Percentiles rank a stretch among this genome's conserved stretches.
These are phyloP conservation scores for Tulasnella sp. DNA, from an alignment of 768 basidiomycete species.

Conservation along the genomic window DNA sequence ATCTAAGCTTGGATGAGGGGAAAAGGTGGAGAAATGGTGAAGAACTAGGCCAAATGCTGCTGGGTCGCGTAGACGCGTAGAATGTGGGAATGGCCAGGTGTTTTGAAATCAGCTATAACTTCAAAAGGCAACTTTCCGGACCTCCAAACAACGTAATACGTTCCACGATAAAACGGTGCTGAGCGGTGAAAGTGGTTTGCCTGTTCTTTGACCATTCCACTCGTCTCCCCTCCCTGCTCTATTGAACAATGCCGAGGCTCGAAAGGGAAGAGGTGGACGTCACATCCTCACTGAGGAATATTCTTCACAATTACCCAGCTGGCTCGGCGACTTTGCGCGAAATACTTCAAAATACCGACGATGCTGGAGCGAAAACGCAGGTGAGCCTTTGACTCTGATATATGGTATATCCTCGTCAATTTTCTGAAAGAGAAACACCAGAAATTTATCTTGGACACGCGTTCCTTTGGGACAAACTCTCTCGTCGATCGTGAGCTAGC, in stretches of 20 bases:
- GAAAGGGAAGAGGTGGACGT: not conserved
- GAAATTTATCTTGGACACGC: constrained; percentile 1
- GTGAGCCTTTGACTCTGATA: not conserved
- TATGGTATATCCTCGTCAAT: not conserved
- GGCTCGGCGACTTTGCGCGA: not conserved
- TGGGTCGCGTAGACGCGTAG: too few species aligned
- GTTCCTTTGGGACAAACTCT: not conserved
- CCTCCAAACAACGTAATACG: too few species aligned
- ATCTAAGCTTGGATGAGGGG: too few species aligned
- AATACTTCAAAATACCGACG: constrained; percentile 4
- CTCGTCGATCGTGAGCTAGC: not conserved
- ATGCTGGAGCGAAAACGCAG: not conserved
- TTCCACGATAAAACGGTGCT: not conserved
- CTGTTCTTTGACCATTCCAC: not conserved
- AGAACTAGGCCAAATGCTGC: too few species aligned
- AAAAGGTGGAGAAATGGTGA: too few species aligned
- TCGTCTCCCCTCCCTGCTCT: not conserved
- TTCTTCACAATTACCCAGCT: not conserved
- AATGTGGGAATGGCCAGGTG: too few species aligned
- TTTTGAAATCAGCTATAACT: too few species aligned
- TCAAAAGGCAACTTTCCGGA: too few species aligned
- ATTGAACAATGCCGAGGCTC: not conserved
- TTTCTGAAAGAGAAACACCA: not conserved
- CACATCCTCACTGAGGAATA: not conserved
- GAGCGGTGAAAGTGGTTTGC: too few species aligned